Evolutionary conservation across 2,329 filamentous ascomycete species (phyloP), one percentile per base, ranked within the genome.

Genomic region (Aureobasidium leucospermi): DNA sequence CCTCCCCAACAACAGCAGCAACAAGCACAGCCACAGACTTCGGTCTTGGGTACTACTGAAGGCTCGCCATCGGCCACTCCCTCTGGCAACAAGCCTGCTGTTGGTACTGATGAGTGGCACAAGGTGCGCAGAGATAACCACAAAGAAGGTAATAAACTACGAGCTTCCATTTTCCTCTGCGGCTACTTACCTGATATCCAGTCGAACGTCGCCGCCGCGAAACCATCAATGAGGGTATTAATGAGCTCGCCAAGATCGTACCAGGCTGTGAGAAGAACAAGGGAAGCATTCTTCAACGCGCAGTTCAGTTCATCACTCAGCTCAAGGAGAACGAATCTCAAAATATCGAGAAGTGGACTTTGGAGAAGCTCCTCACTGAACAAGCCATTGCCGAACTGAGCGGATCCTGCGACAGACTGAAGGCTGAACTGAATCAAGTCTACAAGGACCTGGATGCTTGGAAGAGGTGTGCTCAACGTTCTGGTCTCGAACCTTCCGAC

Each of bases 221-320:
- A 75, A 96, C 94, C 0, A 99, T 99, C 73, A 99, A 99, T 66
- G 94, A 99, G 75, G 94, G 94, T 52, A 99, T 99, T 67, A 97
- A 96, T 70, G 94, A 97, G 74, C 84, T 99, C 32, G 90, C 93
- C 66, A 97, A 96, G 77, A 96, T 99, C 65, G 94, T 99, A 0
- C 94, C 94, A 0, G 91, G 91, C 13, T 96, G 93, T 69, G 94
- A 99, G 75, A 99, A 97, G 81, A 97, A 99, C 79, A 99, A 99
- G 76, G 94, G 94, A 0, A 95, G 91, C 2, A 97, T 99, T 64
- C 79, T 99, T 39, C 89, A 95, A 71, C 89, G 93, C 36, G 91
- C 94, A 0, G 93, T 96, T 9, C 86, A 90, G 64, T 97, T 96
- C 77, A 97, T 99, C 71, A 88, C 86, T 10, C 91, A 96, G 70